These are phyloP conservation scores for Metarhizium robertsii DNA, from an alignment of 2,329 filamentous ascomycete genomes.

Conservation along the genomic window DNA sequence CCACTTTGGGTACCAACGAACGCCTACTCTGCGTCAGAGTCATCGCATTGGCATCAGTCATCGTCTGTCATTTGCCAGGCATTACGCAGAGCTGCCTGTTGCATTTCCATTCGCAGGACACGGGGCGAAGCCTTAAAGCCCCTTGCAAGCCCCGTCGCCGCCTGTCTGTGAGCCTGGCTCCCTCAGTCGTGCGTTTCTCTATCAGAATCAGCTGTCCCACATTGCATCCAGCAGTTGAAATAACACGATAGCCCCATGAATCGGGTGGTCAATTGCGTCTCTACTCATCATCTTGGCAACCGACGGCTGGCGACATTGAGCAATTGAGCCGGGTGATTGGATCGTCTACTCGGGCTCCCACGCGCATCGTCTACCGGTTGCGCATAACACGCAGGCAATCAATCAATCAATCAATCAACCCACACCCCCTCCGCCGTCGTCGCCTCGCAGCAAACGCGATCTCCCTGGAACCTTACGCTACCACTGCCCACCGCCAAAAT, in stretches of 20 bases:
- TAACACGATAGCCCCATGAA: neutral
- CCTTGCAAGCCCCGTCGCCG: neutral
- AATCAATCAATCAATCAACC: neutral
- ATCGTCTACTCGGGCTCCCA: neutral
- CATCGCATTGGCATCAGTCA: neutral
- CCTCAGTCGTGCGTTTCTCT: neutral
- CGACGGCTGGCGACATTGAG: slow-evolving; percentile 4
- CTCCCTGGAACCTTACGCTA: neutral
- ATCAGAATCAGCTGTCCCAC: neutral
- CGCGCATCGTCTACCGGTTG: neutral
- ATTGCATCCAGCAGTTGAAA: neutral
- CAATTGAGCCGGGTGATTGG: slow-evolving; percentile 3
- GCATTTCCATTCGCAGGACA: no score
- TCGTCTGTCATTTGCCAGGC: neutral
- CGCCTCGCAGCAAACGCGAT: neutral
- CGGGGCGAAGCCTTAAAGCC: neutral
- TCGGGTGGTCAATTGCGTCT: slow-evolving; percentile 2
- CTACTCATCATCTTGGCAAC: neutral
- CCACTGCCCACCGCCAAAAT: neutral
- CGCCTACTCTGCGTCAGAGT: slow-evolving; percentile 4
- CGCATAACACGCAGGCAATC: neutral
- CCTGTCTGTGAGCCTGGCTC: neutral
- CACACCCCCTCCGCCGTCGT: neutral
- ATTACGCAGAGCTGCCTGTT: no score
- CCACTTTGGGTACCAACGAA: slow-evolving; percentile 8